These are phyloP conservation scores for Fusarium acutatum DNA, from an alignment of 2,329 filamentous ascomycete genomes.

Conservation along the genomic window DNA sequence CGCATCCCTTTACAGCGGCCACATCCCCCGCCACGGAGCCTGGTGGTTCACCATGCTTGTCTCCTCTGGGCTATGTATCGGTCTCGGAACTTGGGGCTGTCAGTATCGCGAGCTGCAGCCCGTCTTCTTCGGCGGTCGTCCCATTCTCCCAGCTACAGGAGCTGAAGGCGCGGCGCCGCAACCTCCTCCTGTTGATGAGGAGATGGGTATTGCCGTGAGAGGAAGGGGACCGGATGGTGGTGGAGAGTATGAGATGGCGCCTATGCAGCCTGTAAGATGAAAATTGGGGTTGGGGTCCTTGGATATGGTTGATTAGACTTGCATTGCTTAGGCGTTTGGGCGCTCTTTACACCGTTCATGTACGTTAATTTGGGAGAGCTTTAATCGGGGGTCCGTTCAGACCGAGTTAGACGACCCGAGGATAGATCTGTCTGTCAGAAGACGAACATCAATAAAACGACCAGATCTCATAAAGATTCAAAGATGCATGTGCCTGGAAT, in stretches of 20 bases:
- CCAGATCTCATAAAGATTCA: neutral
- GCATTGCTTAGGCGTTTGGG: slow-evolving; percentile 49
- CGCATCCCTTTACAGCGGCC: slow-evolving; percentile 80
- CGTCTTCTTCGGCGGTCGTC: slow-evolving; percentile 80
- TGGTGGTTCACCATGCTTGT: slow-evolving; percentile 79
- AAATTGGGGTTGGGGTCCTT: neutral
- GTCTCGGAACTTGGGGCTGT: slow-evolving; percentile 87
- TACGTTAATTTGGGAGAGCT: neutral
- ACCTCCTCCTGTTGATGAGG: slow-evolving; percentile 51
- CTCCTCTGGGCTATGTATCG: slow-evolving; percentile 58
- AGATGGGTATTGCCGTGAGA: slow-evolving; percentile 60
- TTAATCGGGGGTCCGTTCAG: neutral
- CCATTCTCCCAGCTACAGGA: slow-evolving; percentile 46
- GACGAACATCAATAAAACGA: neutral
- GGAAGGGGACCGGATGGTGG: slow-evolving; percentile 63
- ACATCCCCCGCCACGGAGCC: slow-evolving; percentile 78
- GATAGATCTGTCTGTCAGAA: neutral
- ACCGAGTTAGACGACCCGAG: neutral
- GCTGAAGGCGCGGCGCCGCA: slow-evolving; percentile 26
- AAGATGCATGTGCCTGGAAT: neutral
- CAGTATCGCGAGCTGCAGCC: slow-evolving; percentile 89
- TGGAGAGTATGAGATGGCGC: slow-evolving; percentile 73
- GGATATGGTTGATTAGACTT: slow-evolving; percentile 41
- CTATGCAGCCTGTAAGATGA: slow-evolving; percentile 42
- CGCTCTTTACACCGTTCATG: slow-evolving; percentile 21